Conservation (phyloP, 2,329 filamentous ascomycete species). For the Chaetomium globosum region DNA sequence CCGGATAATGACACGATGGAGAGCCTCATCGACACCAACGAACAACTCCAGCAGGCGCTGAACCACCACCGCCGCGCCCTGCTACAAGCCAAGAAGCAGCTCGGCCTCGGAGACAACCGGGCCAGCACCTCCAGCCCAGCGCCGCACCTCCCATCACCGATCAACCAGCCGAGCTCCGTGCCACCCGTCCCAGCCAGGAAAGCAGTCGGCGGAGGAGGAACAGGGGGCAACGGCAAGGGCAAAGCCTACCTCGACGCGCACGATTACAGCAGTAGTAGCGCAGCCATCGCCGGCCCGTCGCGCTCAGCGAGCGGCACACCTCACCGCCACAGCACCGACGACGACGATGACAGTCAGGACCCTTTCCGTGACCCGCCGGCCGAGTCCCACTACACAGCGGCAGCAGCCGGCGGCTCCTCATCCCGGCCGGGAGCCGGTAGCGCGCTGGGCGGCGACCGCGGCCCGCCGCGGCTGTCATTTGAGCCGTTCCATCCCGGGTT, state of each 20-base stretch:
- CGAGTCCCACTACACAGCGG: constrained; percentile 20
- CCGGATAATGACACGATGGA: constrained; percentile 95
- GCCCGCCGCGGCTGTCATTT: constrained; percentile 35
- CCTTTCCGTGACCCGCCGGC: constrained; percentile 44
- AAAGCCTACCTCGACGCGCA: constrained; percentile 19
- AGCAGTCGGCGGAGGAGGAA: not conserved
- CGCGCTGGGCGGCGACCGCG: not conserved
- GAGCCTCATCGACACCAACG: constrained; percentile 90
- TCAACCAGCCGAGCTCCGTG: constrained; percentile 32
- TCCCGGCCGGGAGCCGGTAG: not conserved
- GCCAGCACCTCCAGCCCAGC: constrained; percentile 39
- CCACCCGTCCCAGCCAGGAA: constrained; percentile 29
- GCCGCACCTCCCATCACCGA: constrained; percentile 18
- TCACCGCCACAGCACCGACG: constrained; percentile 32
- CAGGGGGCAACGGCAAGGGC: constrained; percentile 40
- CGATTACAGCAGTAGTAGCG: constrained; percentile 8
- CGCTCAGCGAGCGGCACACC: constrained; percentile 29
- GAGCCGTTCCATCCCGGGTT: constrained; percentile 35
- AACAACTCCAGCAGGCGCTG: constrained; percentile 79
- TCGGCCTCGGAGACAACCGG: constrained; percentile 45
- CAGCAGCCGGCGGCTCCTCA: constrained; percentile 12
- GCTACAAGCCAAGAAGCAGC: constrained; percentile 61
- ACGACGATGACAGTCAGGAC: constrained; percentile 37
- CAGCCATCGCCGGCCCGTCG: constrained; percentile 29
- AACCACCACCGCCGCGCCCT: constrained; percentile 84